Evolutionary conservation across 2,329 filamentous ascomycete genomes (phyloP).

Genomic region (Ascochyta clinopodiicola): DNA sequence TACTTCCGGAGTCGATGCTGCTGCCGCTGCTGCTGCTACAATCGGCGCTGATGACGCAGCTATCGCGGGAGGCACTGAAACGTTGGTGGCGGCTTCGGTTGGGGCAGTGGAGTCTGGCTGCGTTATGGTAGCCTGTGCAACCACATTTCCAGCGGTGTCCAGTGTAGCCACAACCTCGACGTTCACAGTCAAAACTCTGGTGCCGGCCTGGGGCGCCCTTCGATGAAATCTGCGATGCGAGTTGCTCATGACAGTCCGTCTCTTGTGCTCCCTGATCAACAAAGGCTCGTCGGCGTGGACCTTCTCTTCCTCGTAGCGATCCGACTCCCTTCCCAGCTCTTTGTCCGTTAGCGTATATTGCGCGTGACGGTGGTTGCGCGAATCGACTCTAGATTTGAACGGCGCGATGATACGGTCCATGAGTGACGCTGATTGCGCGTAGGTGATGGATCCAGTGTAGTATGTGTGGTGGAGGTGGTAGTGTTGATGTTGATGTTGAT

Average conservation of each 20-base stretch:
- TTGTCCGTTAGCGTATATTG: slow-evolving; percentile 16
- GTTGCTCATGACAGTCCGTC: slow-evolving; percentile 37
- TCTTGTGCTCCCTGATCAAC: slow-evolving; percentile 27
- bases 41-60: not conserved
- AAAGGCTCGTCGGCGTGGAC: slow-evolving; percentile 25
- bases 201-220: slow-evolving; percentile 28
- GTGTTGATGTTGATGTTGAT: slow-evolving; percentile 29
- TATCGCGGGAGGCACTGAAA: slow-evolving; percentile 1
- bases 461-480: slow-evolving; percentile 15
- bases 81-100: not conserved
- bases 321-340: not conserved
- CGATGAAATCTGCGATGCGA: slow-evolving; percentile 45
- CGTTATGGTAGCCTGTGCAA: slow-evolving; percentile 35
- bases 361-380: slow-evolving; percentile 32
- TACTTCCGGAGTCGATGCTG: slow-evolving; percentile 3
- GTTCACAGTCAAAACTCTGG: slow-evolving; percentile 34
- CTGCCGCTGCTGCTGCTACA: slow-evolving; percentile 10
- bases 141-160: slow-evolving; percentile 36
- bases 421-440: slow-evolving; percentile 27
- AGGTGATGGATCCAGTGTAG: slow-evolving; percentile 24
- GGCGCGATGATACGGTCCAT: slow-evolving; percentile 41
- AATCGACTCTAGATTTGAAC: slow-evolving; percentile 33
- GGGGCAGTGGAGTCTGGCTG: slow-evolving; percentile 14
- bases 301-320: slow-evolving; percentile 17
- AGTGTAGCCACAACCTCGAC: slow-evolving; percentile 42